Conservation (phyloP, 306 rosid genomes). For the Cicer bijugum region DNA sequence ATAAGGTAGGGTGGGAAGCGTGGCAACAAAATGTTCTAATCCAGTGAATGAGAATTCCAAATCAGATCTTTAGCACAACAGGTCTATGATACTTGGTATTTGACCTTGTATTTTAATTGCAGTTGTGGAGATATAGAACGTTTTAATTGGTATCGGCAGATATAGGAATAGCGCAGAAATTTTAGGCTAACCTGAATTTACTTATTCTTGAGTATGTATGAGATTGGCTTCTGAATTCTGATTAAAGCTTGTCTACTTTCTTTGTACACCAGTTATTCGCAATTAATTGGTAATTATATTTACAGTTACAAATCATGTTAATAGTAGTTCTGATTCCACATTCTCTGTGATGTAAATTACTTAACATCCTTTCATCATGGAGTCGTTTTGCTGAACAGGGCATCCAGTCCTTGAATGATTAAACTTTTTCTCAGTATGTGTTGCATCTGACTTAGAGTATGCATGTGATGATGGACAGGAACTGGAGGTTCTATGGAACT, state of each 20-base stretch:
- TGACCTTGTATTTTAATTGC: slow-evolving; percentile 37
- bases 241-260: slow-evolving; percentile 32
- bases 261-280: slow-evolving; percentile 26
- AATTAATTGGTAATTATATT: slow-evolving; percentile 14
- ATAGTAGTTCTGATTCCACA: slow-evolving; percentile 28
- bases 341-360: slow-evolving; percentile 9
- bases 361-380: slow-evolving; percentile 26
- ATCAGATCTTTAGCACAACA: slow-evolving; percentile 5
- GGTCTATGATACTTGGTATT: background rate
- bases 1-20: slow-evolving; percentile 10
- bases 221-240: slow-evolving; percentile 25
- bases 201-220: slow-evolving; percentile 15
- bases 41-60: slow-evolving; percentile 8
- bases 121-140: slow-evolving; percentile 17
- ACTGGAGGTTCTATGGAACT: slow-evolving; percentile 59
- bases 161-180: slow-evolving; percentile 12
- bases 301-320: slow-evolving; percentile 29
- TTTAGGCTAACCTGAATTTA: slow-evolving; percentile 27
- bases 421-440: slow-evolving; percentile 1
- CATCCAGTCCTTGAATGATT: background rate
- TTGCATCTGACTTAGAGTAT: slow-evolving; percentile 22
- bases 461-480: slow-evolving; percentile 54
- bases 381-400: slow-evolving; percentile 26
- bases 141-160: slow-evolving; percentile 23
- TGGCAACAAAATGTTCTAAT: background rate